Base-by-base conservation (phyloP, 2,329 filamentous ascomycete species). In the Chaetomiaceae sp. region DNA sequence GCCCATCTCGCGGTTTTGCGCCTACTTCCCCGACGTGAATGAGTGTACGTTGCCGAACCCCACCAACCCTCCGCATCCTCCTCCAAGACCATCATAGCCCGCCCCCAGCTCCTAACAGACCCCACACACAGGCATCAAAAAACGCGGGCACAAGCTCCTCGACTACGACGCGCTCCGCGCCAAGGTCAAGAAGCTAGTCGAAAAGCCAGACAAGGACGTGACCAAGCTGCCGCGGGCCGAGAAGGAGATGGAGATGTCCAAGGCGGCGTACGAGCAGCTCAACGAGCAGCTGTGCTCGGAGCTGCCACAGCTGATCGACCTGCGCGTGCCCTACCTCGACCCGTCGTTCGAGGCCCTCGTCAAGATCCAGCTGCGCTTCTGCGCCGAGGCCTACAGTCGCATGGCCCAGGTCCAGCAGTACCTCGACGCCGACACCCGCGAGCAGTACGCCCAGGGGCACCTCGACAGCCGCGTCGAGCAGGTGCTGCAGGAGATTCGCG, bases 351-450 rank as follows among this genome's bases (percentile, higher is more conserved):
- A 99, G 72, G 93, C 95, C 0, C 82, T 99, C 46, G 93, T 99
- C 68, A 99, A 99, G 77, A 99, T 99, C 60, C 93, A 99, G 73
- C 71, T 99, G 63, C 81, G 93, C 33, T 99, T 99, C 75, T 99
- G 95, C 65, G 93, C 95, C 7, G 93, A 99, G 73, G 93, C 93
- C 2, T 99, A 99, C 71, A 91, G 85, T 55, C 80, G 93, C 42
- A 99, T 99, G 93, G 93, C 95, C 21, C 95, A 99, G 74, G 95
- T 99, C 51, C 93, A 99, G 73, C 93, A 99, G 73, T 97, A 96
- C 68, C 78, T 99, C 27, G 93, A 97, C 66, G 87, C 92, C 25
- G 90, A 96, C 65, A 97, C 92, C 46, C 81, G 93, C 68, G 93
- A 99, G 59, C 87, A 96, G 71, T 99, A 99, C 69, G 93, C 93